Evolutionary conservation across 2,329 filamentous ascomycete genomes (phyloP), one percentile per base, ranked within the genome.

Genomic region (Hymenoscyphus scutula): DNA sequence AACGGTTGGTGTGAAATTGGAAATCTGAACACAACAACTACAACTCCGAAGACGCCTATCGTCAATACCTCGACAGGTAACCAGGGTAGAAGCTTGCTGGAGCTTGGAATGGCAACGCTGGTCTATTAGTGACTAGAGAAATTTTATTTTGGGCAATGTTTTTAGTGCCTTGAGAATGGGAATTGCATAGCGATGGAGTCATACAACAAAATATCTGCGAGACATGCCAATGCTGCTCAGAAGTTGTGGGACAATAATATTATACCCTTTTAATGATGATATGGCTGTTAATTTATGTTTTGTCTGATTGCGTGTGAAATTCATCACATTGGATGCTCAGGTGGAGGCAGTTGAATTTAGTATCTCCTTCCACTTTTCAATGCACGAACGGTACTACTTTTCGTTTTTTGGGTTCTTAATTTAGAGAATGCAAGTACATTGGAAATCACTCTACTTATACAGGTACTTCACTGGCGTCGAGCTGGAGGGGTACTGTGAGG

Each of bases 1-100:
- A 89, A 82, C 66, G 80, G 86, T 69, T 90, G 88, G 88, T 90
- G 88, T 70, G 82, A 88, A 53, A 64, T 73, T 55, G 72, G 72
- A 8, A 73, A 73, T 56, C 71, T 51, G 53, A 27, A 55, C 66
- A 13, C 54, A 68, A 23, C 70, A 65, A 10, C 63, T 58, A 17
- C 58, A 60, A 25, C 67, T 7, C 8, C n/a, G 13, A 13, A 37
- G 6, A n/a, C 37, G 15, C 34, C 37, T 27, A 53, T 25, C 27
- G 27, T 23, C 1, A 51, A 19, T 6, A n/a, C 37, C 8, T 13
- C 19, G 25, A 25, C 27, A 10, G 5, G 27, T 30, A 23, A 29
- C 11, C 30, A 25, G 37, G 34, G 37, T 34, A n/a, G 37, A 32
- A 30, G 27, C n/a, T 32, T 51, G 27, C 55, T 38, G 5, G 19